Evolutionary conservation across 208 protist genomes (phyloP), one percentile per base, ranked within the genome.

Genomic region (Herpetomonas tarakana): DNA sequence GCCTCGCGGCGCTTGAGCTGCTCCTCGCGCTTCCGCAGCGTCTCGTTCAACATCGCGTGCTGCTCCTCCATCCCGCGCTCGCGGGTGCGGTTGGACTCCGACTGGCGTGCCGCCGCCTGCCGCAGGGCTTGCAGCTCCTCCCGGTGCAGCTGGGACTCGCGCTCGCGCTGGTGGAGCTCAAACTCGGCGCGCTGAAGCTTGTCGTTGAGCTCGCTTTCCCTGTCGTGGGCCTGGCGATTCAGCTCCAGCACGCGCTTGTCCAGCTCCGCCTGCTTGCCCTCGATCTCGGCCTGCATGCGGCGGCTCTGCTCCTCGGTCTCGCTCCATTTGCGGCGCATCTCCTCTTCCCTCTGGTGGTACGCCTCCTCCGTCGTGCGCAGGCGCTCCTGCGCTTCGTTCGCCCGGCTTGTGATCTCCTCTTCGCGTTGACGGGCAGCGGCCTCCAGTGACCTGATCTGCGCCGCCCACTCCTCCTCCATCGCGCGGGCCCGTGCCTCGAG

Each of bases 261-360:
- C 39, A 85, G 73, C 62, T 92, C 81, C 1, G 52, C 54, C 65
- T 92, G 79, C 54, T 78, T 71, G n/a, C 52, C 64, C n/a, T 68
- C 71, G 52, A 71, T 58, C 62, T 83, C 76, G 0, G 59, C 57
- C 55, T 88, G 75, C 51, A 86, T 50, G 51, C 51, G 55, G 0
- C 68, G 68, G n/a, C 65, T 69, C 69, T 78, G 41, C 31, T 61
- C 41, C 52, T 92, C 81, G 2, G 78, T 73, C 2, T 84, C 71
- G 9, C 53, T 44, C 66, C 75, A 83, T 52, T 78, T 76, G 19
- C 52, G 68, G 38, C 72, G 52, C 62, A 92, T 68, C 59, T 77
- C 76, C 25, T 73, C 69, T 45, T 88, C 78, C 12, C 57, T 58
- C n/a, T 51, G 45, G 19, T 62, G 65, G 11, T 73, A 65, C 11